phyloP scores from a whole-genome alignment of 2,329 filamentous ascomycete genomes.

The Venturia asperata region DNA sequence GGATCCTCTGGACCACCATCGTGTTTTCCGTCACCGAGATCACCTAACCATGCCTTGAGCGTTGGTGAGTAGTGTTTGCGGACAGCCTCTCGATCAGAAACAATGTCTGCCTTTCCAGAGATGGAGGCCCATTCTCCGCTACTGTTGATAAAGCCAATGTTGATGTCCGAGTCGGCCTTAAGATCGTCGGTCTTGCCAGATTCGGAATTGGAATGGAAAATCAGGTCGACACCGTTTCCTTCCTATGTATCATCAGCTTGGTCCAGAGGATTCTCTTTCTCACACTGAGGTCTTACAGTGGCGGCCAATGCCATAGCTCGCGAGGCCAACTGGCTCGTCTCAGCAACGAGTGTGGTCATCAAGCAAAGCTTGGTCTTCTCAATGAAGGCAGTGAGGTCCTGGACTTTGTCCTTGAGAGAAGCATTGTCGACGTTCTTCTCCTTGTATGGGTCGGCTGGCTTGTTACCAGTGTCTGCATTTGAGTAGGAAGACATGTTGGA shows the following conservation, averaged over 20 bases:
- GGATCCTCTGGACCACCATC: conserved; percentile 77
- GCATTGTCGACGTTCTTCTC: conserved; percentile 60
- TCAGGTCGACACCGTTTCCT: conserved; percentile 66
- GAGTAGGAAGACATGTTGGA: conserved; percentile 26
- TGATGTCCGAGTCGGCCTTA: conserved; percentile 62
- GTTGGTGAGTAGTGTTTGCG: conserved; percentile 61
- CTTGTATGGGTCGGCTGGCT: conserved; percentile 64
- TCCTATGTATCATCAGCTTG: conserved; percentile 47
- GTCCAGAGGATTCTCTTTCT: conserved; percentile 7
- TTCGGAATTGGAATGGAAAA: conserved; percentile 89
- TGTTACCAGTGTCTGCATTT: conserved; percentile 35
- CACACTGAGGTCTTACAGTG: conserved; percentile 48
- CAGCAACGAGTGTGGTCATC: conserved; percentile 70
- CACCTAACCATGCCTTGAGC: conserved; percentile 80
- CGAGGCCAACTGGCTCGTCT: conserved; percentile 63
- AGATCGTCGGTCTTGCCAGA: conserved; percentile 83
- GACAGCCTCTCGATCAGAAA: conserved; percentile 61
- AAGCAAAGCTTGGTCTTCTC: conserved; percentile 73
- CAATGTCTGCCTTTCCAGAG: conserved; percentile 62
- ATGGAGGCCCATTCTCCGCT: conserved; percentile 82
- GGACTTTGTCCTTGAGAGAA: conserved; percentile 65
- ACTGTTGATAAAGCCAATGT: conserved; percentile 70
- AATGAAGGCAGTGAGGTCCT: conserved; percentile 65
- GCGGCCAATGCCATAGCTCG: conserved; percentile 79
- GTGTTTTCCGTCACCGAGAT: conserved; percentile 66